These are phyloP conservation scores for Cicer chorassanicum DNA, from an alignment of 306 rosid species.

Conservation along the genomic window DNA sequence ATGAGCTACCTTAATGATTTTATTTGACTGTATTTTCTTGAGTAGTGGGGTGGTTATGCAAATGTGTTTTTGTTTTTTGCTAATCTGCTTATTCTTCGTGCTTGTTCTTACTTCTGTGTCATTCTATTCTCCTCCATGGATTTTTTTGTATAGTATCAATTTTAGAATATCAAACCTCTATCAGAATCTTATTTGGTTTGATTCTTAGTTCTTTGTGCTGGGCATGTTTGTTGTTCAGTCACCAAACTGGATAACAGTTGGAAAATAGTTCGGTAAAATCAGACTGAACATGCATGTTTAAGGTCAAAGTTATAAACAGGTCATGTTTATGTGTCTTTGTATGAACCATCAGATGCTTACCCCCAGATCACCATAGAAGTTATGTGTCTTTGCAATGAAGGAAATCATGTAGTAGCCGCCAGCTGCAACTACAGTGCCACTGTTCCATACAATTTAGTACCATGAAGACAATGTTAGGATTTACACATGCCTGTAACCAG, in stretches of 20 bases:
- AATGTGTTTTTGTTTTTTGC: neutral
- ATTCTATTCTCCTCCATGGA: neutral
- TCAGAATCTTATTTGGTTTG: neutral
- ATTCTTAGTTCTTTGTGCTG: neutral
- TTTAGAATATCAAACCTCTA: neutral
- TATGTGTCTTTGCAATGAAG: neutral
- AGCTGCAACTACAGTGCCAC: neutral
- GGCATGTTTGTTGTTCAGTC: neutral
- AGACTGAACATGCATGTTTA: neutral
- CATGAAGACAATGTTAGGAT: neutral
- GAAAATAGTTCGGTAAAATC: neutral
- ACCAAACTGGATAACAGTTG: neutral
- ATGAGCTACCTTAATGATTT: neutral
- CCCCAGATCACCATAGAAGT: neutral
- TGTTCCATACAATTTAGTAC: neutral
- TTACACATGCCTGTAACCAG: slow-evolving; percentile 37
- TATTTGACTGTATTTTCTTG: neutral
- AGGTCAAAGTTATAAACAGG: neutral
- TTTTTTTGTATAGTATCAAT: neutral
- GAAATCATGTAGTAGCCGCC: neutral
- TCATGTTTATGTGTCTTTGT: neutral
- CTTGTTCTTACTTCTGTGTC: neutral
- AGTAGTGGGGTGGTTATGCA: neutral
- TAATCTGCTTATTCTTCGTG: neutral
- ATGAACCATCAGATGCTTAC: neutral